Evolutionary conservation across 805 yeast species (phyloP).

Genomic region (Ogataea haglerorum): DNA sequence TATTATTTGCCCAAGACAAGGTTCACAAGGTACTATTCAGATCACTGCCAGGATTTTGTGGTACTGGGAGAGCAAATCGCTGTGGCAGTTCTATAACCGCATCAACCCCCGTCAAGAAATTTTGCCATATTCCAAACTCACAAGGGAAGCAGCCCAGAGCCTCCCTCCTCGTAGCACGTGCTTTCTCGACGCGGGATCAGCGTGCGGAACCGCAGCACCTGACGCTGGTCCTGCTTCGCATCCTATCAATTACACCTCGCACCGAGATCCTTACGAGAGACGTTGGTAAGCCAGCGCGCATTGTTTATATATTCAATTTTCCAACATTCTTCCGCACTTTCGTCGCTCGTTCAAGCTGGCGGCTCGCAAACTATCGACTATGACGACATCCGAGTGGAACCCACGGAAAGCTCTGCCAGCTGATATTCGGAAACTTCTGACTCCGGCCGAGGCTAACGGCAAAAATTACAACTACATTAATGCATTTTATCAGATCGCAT

Average conservation of each 20-base stretch:
- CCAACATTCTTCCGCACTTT: neutral
- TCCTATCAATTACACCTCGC: neutral
- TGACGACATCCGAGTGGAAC: conserved; percentile 37
- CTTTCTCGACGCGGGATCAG: too few relatives aligned
- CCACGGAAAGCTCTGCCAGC: conserved; percentile 44
- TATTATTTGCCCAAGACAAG: too few relatives aligned
- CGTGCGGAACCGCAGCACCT: neutral
- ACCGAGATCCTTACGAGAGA: neutral
- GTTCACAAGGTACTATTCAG: too few relatives aligned
- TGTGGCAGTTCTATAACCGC: too few relatives aligned
- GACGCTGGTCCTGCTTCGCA: neutral
- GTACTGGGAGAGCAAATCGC: too few relatives aligned
- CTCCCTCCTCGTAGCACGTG: too few relatives aligned
- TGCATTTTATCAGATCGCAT: conserved; percentile 54
- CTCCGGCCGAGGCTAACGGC: conserved; percentile 9
- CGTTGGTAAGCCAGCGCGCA: neutral
- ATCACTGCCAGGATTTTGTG: too few relatives aligned
- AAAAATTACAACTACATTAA: conserved; percentile 29
- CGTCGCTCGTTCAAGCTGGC: neutral
- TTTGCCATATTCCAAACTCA: too few relatives aligned
- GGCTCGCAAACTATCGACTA: neutral
- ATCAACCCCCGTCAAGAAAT: too few relatives aligned
- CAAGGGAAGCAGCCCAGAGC: too few relatives aligned
- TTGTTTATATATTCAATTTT: neutral
- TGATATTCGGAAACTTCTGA: conserved; percentile 33